Base-by-base conservation (phyloP, 768 basidiomycete genomes). In the Lactarius evosmus region DNA sequence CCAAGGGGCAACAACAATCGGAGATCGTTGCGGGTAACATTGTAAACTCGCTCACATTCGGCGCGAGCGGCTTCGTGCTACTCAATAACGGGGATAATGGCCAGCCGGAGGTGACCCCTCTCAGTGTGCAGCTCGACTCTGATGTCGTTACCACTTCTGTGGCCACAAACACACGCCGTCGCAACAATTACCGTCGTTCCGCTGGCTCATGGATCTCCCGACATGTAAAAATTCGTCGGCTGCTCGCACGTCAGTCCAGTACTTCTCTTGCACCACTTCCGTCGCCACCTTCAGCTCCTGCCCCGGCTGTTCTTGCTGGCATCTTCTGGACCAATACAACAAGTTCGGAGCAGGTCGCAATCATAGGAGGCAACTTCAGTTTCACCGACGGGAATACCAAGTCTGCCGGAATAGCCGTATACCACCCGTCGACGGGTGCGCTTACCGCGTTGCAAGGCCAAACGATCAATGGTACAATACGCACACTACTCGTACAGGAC, bases 301-400 rank as follows among this genome's bases (percentile, higher is more conserved):
- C 93, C 1, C 93, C 94, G 0, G 86, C 92, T 19, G 85, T 98
- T 64, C 79, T 97, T 60, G 83, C 92, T 0, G 96, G 93, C 34
- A 83, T 84, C 2, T 98, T 94, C 78, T 98, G 93, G 92, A 89
- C 84, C 7, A 97, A 98, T 71, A 79, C 79, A 40, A 82, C 87
- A 2, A 85, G 85, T 3, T 77, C 77, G 11, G 80, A 82, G 51
- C 84, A 91, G 61, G 74, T 93, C 22, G 84, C 85, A 49, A 84
- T 98, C 66, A 78, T 98, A 54, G 96, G 95, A 34, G 96, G 96
- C 38, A 94, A 95, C 73, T 99, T 98, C 73, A 83, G 89, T 0
- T 86, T 86, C 71, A 63, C 78, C 7, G 66, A 76, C 2, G 77
- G 77, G 7, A 72, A 74, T 7, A 75, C 79, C 1, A 66, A 74